These are phyloP conservation scores for Cenococcum geophilum DNA, from an alignment of 495 filamentous ascomycete genomes.

Conservation along the genomic window DNA sequence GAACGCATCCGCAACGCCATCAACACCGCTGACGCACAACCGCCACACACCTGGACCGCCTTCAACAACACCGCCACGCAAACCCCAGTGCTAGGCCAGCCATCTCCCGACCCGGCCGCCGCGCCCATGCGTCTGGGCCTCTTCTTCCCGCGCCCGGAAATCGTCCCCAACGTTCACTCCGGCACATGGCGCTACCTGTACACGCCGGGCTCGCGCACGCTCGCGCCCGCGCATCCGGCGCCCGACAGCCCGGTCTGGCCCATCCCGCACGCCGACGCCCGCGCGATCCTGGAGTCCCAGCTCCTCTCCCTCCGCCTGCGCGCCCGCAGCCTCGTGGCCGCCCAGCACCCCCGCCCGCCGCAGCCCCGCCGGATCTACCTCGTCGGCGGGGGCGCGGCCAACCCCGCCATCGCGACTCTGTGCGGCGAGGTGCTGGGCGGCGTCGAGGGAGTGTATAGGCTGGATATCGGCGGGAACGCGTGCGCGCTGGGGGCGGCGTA, in stretches of 20 bases:
- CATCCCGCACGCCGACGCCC: slow-evolving; percentile 60
- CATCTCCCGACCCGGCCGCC: slow-evolving; percentile 30
- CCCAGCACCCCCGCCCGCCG: slow-evolving; percentile 56
- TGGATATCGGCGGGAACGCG: slow-evolving; percentile 94
- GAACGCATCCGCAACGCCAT: slow-evolving; percentile 76
- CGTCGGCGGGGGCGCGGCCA: slow-evolving; percentile 83
- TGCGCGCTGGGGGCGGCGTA: slow-evolving; percentile 95
- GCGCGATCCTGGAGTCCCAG: slow-evolving; percentile 89
- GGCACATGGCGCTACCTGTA: slow-evolving; percentile 83
- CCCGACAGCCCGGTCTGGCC: slow-evolving; percentile 47
- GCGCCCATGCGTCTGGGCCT: slow-evolving; percentile 74
- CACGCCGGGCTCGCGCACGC: slow-evolving; percentile 36
- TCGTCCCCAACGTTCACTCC: slow-evolving; percentile 78
- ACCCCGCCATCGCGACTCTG: slow-evolving; percentile 74
- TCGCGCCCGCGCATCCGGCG: not conserved
- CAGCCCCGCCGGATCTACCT: slow-evolving; percentile 90
- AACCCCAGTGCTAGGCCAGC: slow-evolving; percentile 63
- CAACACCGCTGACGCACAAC: slow-evolving; percentile 44
- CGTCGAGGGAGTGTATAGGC: slow-evolving; percentile 77
- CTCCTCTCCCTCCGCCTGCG: slow-evolving; percentile 83
- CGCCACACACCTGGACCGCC: slow-evolving; percentile 64
- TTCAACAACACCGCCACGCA: slow-evolving; percentile 66
- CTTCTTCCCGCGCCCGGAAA: slow-evolving; percentile 92
- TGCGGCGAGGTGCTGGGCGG: slow-evolving; percentile 85
- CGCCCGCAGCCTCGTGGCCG: slow-evolving; percentile 60